Base-by-base conservation (phyloP, 805 yeast species). In the Saccharomyces jurei region DNA sequence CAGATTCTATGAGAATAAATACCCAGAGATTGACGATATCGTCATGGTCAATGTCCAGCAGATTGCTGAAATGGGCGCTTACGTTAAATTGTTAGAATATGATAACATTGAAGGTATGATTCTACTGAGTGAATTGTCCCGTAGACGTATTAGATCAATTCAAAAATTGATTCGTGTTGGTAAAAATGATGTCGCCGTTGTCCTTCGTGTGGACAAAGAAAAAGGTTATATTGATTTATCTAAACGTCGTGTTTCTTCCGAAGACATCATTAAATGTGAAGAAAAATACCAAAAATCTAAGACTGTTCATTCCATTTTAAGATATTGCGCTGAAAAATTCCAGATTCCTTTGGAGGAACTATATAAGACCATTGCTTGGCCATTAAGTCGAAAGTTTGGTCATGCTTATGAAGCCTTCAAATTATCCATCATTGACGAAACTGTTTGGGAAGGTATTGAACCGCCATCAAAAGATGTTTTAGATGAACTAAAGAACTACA, bases 51-150 rank as follows among this genome's bases (percentile, higher is more conserved):
- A 94, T 74, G 99, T 94, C 63, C 96, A 88, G 73, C 95, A 88
- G 72, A 94, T 94, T 65, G 99, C 98, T 63, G 99, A 94, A 74
- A 94, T 94, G 99, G 99, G 99, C 56, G 99, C 99, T 13, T 94
- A 94, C 72, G 96, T 94, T 60, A 92, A 90, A 73, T 80, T 94
- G 61, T 80, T 94, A 60, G 99, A 94, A 75, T 94, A 94, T 70
- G 98, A 94, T 75, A 94, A 92, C 72, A 92, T 94, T 69, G 99
- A 94, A 75, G 99, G 99, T 68, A 94, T 94, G 99, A 96, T 94
- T 55, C 78, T 94, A 61, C 81, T 94, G 66, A 87, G 96, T 46
- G 99, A 94, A 76, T 81, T 94, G 64, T 91, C 98, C 41, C 88
- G 99, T 82, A 89, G 99, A 80, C 95, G 99, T 78, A 94, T 94